Conservation (phyloP, 176 grass and related monocot species). For the Oryza meyeriana region DNA sequence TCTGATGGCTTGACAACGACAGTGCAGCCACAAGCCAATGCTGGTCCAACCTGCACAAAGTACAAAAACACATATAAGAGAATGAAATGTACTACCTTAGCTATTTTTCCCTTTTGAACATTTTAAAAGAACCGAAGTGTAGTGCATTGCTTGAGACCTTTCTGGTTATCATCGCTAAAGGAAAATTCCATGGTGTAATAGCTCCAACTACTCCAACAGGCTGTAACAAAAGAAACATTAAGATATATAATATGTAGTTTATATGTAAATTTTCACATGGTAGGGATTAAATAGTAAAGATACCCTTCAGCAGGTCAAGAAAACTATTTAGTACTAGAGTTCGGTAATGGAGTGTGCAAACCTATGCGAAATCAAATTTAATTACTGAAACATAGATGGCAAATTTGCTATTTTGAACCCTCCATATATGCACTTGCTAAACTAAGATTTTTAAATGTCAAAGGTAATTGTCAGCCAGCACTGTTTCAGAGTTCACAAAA, state of each 20-base stretch:
- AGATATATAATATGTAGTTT: slow-evolving; percentile 9
- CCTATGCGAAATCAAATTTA: neutral
- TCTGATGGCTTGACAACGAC: slow-evolving; percentile 97
- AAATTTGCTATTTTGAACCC: neutral
- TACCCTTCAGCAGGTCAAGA: slow-evolving; percentile 14
- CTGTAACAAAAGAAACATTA: slow-evolving; percentile 41
- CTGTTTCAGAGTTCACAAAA: neutral
- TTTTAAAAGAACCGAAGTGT: neutral
- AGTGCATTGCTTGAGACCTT: slow-evolving; percentile 53
- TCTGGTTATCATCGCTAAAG: slow-evolving; percentile 97
- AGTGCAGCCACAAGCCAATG: slow-evolving; percentile 90
- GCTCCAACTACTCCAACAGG: slow-evolving; percentile 99
- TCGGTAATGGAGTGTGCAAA: neutral
- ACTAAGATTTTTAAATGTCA: neutral
- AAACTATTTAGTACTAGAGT: slow-evolving; percentile 8
- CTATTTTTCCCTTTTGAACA: neutral
- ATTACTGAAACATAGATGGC: neutral
- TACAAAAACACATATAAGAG: neutral
- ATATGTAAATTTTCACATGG: slow-evolving; percentile 5
- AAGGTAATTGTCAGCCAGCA: neutral
- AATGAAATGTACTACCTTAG: slow-evolving; percentile 27
- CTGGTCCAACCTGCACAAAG: slow-evolving; percentile 76
- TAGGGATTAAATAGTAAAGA: neutral
- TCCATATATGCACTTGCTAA: neutral
- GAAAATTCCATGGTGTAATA: slow-evolving; percentile 99